These are phyloP conservation scores for Castanea crenata DNA, from an alignment of 306 rosid genomes.

Conservation along the genomic window DNA sequence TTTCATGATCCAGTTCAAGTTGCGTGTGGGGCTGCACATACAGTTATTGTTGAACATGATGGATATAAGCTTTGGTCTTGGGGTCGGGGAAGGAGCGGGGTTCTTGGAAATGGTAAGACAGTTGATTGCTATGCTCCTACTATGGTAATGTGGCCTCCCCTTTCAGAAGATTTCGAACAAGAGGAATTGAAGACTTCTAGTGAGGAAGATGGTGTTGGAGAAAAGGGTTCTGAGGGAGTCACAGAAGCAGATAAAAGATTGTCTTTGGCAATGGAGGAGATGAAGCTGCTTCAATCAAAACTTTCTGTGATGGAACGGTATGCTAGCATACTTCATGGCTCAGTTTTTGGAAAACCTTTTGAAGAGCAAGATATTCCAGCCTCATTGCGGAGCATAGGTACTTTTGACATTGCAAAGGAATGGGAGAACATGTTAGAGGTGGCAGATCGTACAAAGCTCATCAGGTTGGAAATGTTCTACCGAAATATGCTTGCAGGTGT, in stretches of 20 bases:
- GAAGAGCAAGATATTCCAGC: constrained; percentile 66
- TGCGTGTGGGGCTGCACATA: constrained; percentile 92
- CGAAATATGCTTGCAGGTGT: constrained; percentile 62
- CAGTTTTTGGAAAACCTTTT: constrained; percentile 76
- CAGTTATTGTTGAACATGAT: constrained; percentile 58
- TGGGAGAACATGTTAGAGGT: constrained; percentile 85
- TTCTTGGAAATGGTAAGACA: constrained; percentile 74
- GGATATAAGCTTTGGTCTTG: constrained; percentile 86
- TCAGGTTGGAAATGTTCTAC: constrained; percentile 69
- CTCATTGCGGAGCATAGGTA: constrained; percentile 49
- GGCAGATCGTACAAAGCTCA: constrained; percentile 56
- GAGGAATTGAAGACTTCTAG: constrained; percentile 34
- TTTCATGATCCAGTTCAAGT: constrained; percentile 66
- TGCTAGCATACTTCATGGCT: constrained; percentile 74
- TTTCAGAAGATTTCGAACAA: constrained; percentile 45
- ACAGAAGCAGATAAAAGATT: constrained; percentile 44
- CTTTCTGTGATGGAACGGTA: constrained; percentile 62
- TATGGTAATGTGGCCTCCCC: constrained; percentile 63
- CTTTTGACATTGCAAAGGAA: constrained; percentile 65
- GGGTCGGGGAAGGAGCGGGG: constrained; percentile 91
- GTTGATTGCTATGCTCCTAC: constrained; percentile 57
- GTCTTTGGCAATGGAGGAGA: constrained; percentile 53
- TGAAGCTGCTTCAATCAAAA: constrained; percentile 60
- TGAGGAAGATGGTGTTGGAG: constrained; percentile 37
- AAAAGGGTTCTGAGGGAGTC: constrained; percentile 33